Evolutionary conservation across 495 filamentous ascomycete genomes (phyloP), one percentile per base, ranked within the genome.

Genomic region (Recurvomyces mirabilis): DNA sequence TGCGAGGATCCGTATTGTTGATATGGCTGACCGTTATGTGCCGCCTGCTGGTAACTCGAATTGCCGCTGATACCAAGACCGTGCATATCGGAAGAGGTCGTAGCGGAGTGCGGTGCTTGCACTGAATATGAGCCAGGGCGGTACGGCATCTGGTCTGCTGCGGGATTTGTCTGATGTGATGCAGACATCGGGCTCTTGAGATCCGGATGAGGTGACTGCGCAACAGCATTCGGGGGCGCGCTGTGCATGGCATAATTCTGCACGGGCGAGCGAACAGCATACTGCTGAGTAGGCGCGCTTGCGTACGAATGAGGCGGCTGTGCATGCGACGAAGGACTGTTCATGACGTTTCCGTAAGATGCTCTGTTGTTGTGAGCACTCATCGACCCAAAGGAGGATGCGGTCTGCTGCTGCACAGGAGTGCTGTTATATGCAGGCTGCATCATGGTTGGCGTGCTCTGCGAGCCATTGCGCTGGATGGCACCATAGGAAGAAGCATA

Each of bases 361-460:
- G 44, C 1, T 7, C 50, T 43, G 33, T 13, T 22, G n/a, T 25
- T 32, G 4, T 31, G 45, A 2, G 26, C 48, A 28, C 35, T 46
- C 31, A 53, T 53, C 4, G 50, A 43, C 6, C 50, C 50, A 23
- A 48, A 53, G n/a, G 38, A 42, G 1, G 49, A 41, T 2, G 42
- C 2, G 25, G 17, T 13, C 11, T 10, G 14, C 24, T 52, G 49
- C n/a, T n/a, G n/a, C 1, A 32, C 31, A 12, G 49, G 49, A 9
- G 43, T 47, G n/a, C n/a, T n/a, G 1, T 47, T 38, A 31, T 52
- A 52, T 10, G 49, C 28, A 6, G 49, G 43, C 12, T 42, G 43
- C 21, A 47, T 41, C 37, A 52, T 38, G 4, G 31, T 15, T 12
- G 43, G 42, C 22, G 48, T 43, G 24, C 21, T 25, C 20, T 47